Evolutionary conservation across 306 rosid species (phyloP).

Genomic region (Lotus japonicus): DNA sequence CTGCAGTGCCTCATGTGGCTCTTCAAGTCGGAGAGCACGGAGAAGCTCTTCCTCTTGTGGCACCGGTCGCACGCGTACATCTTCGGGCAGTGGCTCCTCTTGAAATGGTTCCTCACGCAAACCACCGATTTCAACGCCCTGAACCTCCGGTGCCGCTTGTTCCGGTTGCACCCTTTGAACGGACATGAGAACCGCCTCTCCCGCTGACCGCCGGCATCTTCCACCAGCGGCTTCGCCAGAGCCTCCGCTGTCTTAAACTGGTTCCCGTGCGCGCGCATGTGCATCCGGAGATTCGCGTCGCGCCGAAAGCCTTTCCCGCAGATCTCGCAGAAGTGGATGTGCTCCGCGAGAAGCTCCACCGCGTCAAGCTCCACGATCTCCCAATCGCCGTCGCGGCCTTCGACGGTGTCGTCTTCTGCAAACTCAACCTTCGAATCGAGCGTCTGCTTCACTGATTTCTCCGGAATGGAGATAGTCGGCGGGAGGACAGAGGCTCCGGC

Average conservation of each 20-base stretch:
- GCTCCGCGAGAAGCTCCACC: constrained; percentile 65
- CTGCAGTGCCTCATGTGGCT: constrained; percentile 75
- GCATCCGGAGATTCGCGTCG: constrained; percentile 90
- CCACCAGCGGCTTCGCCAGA: constrained; percentile 44
- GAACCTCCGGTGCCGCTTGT: constrained; percentile 50
- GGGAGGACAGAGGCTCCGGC: neutral
- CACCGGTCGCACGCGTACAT: constrained; percentile 69
- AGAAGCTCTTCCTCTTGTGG: constrained; percentile 65
- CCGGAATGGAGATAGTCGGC: neutral
- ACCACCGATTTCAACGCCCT: constrained; percentile 60
- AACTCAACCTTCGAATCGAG: constrained; percentile 29
- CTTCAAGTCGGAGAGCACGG: constrained; percentile 74
- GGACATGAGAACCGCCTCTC: constrained; percentile 66
- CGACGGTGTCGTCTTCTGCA: constrained; percentile 23
- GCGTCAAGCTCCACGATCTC: constrained; percentile 82
- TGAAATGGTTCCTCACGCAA: constrained; percentile 85
- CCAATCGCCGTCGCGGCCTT: constrained; percentile 12
- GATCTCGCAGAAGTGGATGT: constrained; percentile 77
- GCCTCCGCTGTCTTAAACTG: constrained; percentile 75
- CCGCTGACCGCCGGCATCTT: neutral
- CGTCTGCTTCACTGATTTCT: neutral
- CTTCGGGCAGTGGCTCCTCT: constrained; percentile 90
- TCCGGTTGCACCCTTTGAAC: constrained; percentile 60
- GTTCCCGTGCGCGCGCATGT: constrained; percentile 91
- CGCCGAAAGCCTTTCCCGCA: constrained; percentile 94